Conservation (phyloP, 2,329 filamentous ascomycete genomes). For the Spiromastix sp. region DNA sequence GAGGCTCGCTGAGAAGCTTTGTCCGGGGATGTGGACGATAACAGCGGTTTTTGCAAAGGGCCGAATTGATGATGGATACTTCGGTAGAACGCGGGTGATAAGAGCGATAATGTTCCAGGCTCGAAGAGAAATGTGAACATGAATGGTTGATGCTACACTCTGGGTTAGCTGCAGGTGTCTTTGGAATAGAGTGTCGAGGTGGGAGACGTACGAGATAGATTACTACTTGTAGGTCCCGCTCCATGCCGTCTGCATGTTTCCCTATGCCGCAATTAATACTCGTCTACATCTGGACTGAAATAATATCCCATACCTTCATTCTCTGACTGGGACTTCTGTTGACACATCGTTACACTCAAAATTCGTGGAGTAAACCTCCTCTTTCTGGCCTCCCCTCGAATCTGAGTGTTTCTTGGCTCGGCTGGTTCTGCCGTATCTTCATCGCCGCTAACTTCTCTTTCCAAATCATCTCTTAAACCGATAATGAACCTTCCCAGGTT, state of each 20-base stretch:
- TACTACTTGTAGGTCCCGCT: conserved; percentile 23
- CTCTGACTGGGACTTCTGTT: conserved; percentile 9
- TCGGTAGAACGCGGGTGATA: conserved; percentile 35
- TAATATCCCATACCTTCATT: conserved; percentile 12
- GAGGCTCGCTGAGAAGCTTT: conserved; percentile 30
- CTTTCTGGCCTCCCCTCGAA: conserved; percentile 12
- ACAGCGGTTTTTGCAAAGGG: conserved; percentile 37
- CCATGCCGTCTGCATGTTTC: neutral
- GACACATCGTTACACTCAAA: conserved; percentile 23
- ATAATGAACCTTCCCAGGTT: conserved; percentile 31
- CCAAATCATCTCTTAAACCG: conserved; percentile 33
- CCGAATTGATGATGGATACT: conserved; percentile 39
- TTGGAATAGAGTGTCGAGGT: no score
- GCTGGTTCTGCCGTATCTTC: conserved; percentile 12
- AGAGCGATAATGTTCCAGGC: conserved; percentile 29
- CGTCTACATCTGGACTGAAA: neutral
- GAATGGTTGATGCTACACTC: conserved; percentile 31
- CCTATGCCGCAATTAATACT: neutral
- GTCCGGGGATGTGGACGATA: conserved; percentile 35
- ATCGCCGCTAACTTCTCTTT: conserved; percentile 26
- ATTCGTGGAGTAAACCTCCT: conserved; percentile 26
- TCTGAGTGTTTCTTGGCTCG: neutral
- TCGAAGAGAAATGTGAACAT: conserved; percentile 42
- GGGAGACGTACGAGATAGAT: conserved; percentile 34
- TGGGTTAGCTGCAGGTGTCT: no score